phyloP scores from a whole-genome alignment of 1,284 basidiomycete species.

The Fomitopsis pinicola region DNA sequence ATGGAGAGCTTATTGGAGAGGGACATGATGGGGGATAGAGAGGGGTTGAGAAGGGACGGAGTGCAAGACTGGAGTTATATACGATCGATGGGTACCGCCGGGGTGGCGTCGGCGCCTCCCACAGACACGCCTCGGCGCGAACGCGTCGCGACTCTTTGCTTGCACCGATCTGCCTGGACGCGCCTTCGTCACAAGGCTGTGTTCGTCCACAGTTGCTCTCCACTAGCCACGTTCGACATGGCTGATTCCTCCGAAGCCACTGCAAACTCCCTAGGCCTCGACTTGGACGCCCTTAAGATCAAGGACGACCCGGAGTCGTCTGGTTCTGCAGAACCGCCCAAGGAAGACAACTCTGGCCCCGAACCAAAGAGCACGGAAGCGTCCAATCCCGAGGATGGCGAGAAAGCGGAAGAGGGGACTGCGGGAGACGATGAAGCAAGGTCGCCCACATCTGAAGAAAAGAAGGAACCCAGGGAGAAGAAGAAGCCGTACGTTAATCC shows the following conservation, averaged over 20 bases:
- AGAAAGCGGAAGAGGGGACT: conserved; percentile 9
- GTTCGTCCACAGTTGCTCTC: conserved; percentile 10
- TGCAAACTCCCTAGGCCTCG: conserved; percentile 62
- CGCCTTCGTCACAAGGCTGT: not conserved
- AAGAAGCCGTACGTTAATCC: conserved; percentile 64
- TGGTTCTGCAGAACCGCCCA: conserved; percentile 10
- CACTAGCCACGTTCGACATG: conserved; percentile 12
- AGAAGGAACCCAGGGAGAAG: conserved; percentile 23
- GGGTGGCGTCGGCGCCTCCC: conserved; percentile 17
- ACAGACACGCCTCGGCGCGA: conserved; percentile 7
- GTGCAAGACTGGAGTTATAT: conserved; percentile 11
- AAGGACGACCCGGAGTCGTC: conserved; percentile 18
- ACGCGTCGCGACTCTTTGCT: conserved; percentile 9
- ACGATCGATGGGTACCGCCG: conserved; percentile 5
- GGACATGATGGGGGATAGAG: conserved; percentile 64
- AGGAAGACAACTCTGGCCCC: not conserved
- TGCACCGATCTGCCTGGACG: conserved; percentile 9
- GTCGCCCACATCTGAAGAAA: conserved; percentile 9
- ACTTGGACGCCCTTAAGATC: conserved; percentile 47
- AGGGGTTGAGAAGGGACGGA: conserved; percentile 6
- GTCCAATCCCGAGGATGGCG: not conserved
- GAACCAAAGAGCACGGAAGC: conserved; percentile 6
- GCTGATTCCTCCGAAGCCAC: conserved; percentile 21
- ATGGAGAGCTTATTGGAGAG: conserved; percentile 93
- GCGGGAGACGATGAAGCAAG: conserved; percentile 12